Conservation (phyloP, 2,329 filamentous ascomycete genomes). For the Incumbomyces lentus region DNA sequence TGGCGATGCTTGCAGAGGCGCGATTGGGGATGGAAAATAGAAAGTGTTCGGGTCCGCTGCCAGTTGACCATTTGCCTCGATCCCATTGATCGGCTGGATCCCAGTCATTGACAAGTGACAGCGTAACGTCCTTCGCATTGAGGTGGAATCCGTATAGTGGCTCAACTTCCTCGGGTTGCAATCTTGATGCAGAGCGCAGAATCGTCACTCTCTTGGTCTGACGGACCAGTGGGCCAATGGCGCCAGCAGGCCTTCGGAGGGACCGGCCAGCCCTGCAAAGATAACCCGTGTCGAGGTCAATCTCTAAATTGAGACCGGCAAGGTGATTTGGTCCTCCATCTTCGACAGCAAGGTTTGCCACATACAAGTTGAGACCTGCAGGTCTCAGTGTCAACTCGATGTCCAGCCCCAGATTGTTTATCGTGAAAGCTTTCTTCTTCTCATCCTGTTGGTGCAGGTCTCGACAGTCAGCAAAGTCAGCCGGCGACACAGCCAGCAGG, state of each 20-base stretch:
- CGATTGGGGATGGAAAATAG: not conserved
- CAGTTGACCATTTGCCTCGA: not conserved
- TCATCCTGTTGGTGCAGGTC: not conserved
- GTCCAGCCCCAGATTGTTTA: constrained; percentile 6
- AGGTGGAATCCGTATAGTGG: constrained; percentile 3
- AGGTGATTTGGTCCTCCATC: not conserved
- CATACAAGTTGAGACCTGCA: not conserved
- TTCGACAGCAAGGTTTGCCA: constrained; percentile 5
- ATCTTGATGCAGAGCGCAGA: not conserved
- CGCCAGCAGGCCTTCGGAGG: not conserved
- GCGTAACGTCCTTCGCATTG: not conserved
- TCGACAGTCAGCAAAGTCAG: constrained; percentile 3
- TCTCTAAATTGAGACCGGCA: not conserved
- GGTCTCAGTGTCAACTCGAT: not conserved
- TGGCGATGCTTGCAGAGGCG: not conserved
- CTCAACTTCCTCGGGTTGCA: not conserved
- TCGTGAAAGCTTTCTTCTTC: not conserved
- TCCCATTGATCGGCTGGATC: constrained; percentile 2
- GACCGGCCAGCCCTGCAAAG: not conserved
- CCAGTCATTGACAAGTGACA: constrained; percentile 2
- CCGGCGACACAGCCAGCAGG: constrained; percentile 1
- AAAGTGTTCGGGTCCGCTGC: not conserved
- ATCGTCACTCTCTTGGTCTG: not conserved
- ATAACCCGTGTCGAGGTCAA: constrained; percentile 4
- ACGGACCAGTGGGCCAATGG: not conserved